Evolutionary conservation across 1,284 basidiomycete genomes (phyloP), one percentile per base, ranked within the genome.

Genomic region (Hemileia vastatrix): DNA sequence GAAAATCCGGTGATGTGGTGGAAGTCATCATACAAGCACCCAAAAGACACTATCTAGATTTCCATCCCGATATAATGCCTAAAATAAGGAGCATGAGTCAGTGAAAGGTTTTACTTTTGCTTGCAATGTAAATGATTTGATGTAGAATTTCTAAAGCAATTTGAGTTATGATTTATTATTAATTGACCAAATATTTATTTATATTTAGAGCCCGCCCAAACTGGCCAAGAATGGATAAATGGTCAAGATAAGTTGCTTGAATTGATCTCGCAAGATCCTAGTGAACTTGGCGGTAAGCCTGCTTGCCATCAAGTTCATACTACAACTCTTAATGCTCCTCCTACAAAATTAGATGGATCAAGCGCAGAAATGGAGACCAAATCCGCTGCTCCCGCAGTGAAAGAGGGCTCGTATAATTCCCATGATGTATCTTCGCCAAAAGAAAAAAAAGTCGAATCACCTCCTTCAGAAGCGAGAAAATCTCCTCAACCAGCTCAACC

Each of bases 1-100:
- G 76, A 62, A 76, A 74, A 63, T 76, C 76, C 66, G 73, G 75
- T 6, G 75, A 77, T 3, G 64, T 79, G 45, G 23, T 79, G 1
- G 78, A 78, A 0, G 65, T 78, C 0, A 65, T 70, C 0, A 68
- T 79, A 54, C 70, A 70, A 54, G 77, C 79, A 0, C 79, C 79
- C 0, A 69, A 77, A 47, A 65, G 78, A 54, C 77, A 78, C 58
- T 73, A 79, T 50, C 73, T 80, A 49, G 79, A 80, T 64, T 80
- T 76, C 55, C 77, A 79, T 55, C 67, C 68, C 2, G 78, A 79
- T 50, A 67, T 79, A 23, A 79, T 73, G 56, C 79, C 79, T 8
- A 73, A 76, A 6, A 67, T 76, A 11, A 8, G 51, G 0, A 70
- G 73, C 6, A 67, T 66, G 3, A 57, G 74, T 76, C 54, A 63